Percentiles rank a stretch among this genome's conserved stretches.
These are phyloP conservation scores for Mycena sanguinolenta DNA, from an alignment of 768 basidiomycete genomes.

Conservation along the genomic window DNA sequence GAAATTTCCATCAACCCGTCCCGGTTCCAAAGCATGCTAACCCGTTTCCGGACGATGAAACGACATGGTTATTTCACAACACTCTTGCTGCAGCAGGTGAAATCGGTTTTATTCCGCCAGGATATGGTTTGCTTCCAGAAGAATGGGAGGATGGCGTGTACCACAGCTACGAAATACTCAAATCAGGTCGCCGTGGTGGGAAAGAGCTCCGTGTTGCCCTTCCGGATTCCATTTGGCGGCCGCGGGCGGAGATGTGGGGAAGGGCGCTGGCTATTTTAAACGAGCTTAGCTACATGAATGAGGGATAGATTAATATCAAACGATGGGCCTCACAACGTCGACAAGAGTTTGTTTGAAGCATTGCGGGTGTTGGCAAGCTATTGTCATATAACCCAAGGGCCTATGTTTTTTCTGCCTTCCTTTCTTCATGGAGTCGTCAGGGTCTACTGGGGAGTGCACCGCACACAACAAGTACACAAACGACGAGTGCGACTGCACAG, in stretches of 20 bases:
- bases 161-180: conserved; percentile 17
- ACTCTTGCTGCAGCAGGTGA: neutral
- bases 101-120: neutral
- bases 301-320: neutral
- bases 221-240: conserved; percentile 14
- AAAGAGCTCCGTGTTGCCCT: conserved; percentile 10
- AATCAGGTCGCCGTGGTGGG: conserved; percentile 11
- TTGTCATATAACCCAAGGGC: too few relatives aligned
- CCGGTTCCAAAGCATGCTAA: conserved; percentile 9
- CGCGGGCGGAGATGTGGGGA: conserved; percentile 7
- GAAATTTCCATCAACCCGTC: conserved; percentile 20
- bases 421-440: neutral
- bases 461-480: neutral
- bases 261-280: neutral
- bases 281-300: conserved; percentile 9
- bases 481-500: conserved; percentile 6
- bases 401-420: neutral
- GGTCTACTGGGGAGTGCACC: neutral
- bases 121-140: conserved; percentile 29
- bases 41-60: conserved; percentile 5
- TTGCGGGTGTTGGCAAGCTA: too few relatives aligned
- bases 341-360: too few relatives aligned
- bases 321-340: neutral
- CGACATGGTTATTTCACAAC: conserved; percentile 1
- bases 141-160: conserved; percentile 37